Evolutionary conservation across 2,329 filamentous ascomycete species (phyloP).

Genomic region (Calonectria pteridis): DNA sequence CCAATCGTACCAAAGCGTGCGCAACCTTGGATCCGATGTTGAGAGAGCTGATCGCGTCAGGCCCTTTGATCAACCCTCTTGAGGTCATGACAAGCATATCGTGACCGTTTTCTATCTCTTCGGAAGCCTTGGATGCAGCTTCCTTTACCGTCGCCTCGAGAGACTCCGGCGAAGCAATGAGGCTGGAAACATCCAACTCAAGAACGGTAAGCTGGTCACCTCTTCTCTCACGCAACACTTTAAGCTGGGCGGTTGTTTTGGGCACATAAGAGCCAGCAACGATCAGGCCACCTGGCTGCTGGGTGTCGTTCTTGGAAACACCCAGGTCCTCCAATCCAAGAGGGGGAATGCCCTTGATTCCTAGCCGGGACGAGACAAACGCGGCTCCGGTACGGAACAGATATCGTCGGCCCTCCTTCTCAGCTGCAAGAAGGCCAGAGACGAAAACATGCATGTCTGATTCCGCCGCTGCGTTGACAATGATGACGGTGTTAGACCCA

Average conservation of each 20-base stretch:
- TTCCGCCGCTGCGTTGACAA: constrained; percentile 67
- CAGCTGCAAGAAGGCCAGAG: constrained; percentile 57
- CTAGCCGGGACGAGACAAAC: constrained; percentile 61
- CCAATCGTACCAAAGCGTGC: constrained; percentile 61
- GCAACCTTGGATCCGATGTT: constrained; percentile 67
- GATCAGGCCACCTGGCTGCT: constrained; percentile 59
- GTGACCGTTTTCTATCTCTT: constrained; percentile 54
- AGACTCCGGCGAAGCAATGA: constrained; percentile 48
- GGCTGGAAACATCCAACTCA: constrained; percentile 55
- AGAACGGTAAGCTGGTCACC: constrained; percentile 59
- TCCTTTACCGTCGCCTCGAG: constrained; percentile 36
- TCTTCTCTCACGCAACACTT: constrained; percentile 53
- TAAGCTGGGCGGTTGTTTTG: constrained; percentile 68
- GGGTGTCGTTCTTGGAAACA: constrained; percentile 35
- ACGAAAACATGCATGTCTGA: constrained; percentile 69
- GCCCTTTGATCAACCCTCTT: constrained; percentile 58
- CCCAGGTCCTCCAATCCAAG: constrained; percentile 59
- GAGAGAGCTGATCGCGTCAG: constrained; percentile 60
- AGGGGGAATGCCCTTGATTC: constrained; percentile 62
- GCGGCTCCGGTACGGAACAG: constrained; percentile 55
- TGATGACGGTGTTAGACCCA: constrained; percentile 55
- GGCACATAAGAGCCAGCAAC: constrained; percentile 69
- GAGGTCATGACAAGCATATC: constrained; percentile 72
- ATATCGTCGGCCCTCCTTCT: constrained; percentile 48
- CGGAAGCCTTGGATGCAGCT: constrained; percentile 46